Evolutionary conservation across 2,329 filamentous ascomycete species (phyloP).

Genomic region (Aureobasidium pullulans): DNA sequence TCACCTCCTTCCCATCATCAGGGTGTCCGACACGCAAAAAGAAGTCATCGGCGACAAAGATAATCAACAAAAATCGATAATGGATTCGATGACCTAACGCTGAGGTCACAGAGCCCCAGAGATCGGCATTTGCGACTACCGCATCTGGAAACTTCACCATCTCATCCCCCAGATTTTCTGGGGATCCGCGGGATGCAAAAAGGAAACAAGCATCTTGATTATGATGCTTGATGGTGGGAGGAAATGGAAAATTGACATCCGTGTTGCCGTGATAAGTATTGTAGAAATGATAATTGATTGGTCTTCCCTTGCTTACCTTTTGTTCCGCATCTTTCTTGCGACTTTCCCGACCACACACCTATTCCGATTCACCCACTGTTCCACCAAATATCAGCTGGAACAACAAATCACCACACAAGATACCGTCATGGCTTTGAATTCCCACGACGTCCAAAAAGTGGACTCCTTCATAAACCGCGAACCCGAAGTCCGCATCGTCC

Average conservation of each 20-base stretch:
- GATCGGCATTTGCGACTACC: neutral
- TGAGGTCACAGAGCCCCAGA: neutral
- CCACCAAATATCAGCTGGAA: too few species aligned
- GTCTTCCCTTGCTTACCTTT: neutral
- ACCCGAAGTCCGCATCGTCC: conserved; percentile 22
- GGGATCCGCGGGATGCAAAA: neutral
- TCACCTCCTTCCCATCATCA: neutral
- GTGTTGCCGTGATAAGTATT: neutral
- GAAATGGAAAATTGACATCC: neutral
- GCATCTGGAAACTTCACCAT: neutral
- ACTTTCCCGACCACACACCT: neutral
- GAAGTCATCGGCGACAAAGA: neutral
- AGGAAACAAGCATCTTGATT: neutral
- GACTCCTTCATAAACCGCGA: conserved; percentile 1
- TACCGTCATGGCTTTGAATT: neutral
- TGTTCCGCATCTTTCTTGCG: neutral
- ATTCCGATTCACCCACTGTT: neutral
- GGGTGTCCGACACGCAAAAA: neutral
- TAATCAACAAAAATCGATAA: neutral
- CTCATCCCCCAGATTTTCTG: neutral
- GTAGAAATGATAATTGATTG: too few species aligned
- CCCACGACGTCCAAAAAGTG: neutral
- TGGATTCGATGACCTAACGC: neutral
- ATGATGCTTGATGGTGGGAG: neutral
- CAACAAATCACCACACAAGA: neutral